phyloP scores from a whole-genome alignment of 2,329 filamentous ascomycete species.

The Ceratocystis diversiconidia region DNA sequence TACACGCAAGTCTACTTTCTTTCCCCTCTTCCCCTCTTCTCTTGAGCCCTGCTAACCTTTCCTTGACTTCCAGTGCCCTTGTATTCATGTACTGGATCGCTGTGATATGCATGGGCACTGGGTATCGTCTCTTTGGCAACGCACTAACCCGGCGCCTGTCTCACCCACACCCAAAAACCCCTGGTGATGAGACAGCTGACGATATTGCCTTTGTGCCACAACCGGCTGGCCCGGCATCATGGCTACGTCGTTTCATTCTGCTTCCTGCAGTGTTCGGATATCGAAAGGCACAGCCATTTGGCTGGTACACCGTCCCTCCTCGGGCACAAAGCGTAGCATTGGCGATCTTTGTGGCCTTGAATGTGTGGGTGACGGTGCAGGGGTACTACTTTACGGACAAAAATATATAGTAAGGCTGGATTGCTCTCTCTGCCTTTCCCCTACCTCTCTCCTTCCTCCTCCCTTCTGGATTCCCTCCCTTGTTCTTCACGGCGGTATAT shows the following conservation, averaged over 20 bases:
- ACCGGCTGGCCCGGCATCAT: conserved; percentile 19
- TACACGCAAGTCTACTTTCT: not conserved
- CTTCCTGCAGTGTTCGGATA: conserved; percentile 33
- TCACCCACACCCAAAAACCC: not conserved
- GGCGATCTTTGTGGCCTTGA: conserved; percentile 27
- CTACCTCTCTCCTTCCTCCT: not conserved
- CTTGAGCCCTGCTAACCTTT: not conserved
- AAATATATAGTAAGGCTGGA: conserved; percentile 28
- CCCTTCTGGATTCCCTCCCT: not conserved
- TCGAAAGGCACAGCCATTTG: conserved; percentile 30
- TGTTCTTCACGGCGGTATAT: not conserved
- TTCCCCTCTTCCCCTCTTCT: not conserved
- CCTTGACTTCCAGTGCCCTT: not conserved
- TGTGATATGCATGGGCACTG: conserved; percentile 27
- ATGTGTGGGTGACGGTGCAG: conserved; percentile 26
- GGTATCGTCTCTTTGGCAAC: conserved; percentile 22
- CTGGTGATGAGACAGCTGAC: not conserved
- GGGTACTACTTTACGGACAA: conserved; percentile 28
- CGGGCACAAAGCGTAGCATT: conserved; percentile 32
- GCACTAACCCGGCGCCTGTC: not conserved
- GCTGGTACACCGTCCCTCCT: conserved; percentile 33
- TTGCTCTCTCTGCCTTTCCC: not conserved
- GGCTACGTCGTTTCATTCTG: conserved; percentile 26
- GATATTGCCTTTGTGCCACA: not conserved
- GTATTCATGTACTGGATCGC: conserved; percentile 27